A percentile compares a stretch with the other conserved stretches of the same genome.
Conservation (phyloP, 2,329 filamentous ascomycete genomes). For the Chrysoporthe puriensis region DNA sequence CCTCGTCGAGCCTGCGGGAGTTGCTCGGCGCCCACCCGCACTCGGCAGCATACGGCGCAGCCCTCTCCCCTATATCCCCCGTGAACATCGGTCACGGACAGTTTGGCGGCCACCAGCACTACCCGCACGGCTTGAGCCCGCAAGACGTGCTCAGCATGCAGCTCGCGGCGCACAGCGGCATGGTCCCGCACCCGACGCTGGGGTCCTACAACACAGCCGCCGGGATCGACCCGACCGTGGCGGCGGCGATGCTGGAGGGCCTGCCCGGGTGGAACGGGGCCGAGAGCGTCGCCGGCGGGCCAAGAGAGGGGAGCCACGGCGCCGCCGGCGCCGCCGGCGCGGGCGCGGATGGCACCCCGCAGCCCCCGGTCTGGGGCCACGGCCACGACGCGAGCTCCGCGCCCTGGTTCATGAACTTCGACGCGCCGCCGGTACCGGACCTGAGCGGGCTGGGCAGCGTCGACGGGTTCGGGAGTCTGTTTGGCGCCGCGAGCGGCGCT, state of each 20-base stretch:
- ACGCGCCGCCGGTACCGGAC: constrained; percentile 67
- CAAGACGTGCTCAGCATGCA: constrained; percentile 51
- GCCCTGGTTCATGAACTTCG: constrained; percentile 91
- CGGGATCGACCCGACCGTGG: constrained; percentile 32
- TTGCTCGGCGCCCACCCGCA: constrained; percentile 43
- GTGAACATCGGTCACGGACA: constrained; percentile 44
- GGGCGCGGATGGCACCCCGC: constrained; percentile 22
- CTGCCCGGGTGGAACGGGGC: constrained; percentile 49
- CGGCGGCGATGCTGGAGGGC: constrained; percentile 47
- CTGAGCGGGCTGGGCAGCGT: constrained; percentile 46
- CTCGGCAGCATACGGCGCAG: constrained; percentile 47
- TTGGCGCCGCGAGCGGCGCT: constrained; percentile 41
- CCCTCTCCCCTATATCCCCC: constrained; percentile 57
- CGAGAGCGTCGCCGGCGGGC: constrained; percentile 36
- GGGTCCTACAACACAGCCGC: constrained; percentile 43
- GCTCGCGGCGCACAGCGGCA: constrained; percentile 43
- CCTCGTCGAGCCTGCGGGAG: constrained; percentile 45
- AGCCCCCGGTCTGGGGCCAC: constrained; percentile 37
- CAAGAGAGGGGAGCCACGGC: constrained; percentile 32
- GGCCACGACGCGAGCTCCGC: constrained; percentile 55
- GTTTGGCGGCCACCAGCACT: constrained; percentile 40
- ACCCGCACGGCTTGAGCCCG: constrained; percentile 49
- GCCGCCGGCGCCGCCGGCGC: constrained; percentile 31
- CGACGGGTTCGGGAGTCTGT: constrained; percentile 52
- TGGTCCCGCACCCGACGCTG: constrained; percentile 60